A percentile compares a stretch with the other conserved stretches of the same genome.
These are phyloP conservation scores for Ganoderma sinense DNA, from an alignment of 1,284 basidiomycete species.

Conservation along the genomic window DNA sequence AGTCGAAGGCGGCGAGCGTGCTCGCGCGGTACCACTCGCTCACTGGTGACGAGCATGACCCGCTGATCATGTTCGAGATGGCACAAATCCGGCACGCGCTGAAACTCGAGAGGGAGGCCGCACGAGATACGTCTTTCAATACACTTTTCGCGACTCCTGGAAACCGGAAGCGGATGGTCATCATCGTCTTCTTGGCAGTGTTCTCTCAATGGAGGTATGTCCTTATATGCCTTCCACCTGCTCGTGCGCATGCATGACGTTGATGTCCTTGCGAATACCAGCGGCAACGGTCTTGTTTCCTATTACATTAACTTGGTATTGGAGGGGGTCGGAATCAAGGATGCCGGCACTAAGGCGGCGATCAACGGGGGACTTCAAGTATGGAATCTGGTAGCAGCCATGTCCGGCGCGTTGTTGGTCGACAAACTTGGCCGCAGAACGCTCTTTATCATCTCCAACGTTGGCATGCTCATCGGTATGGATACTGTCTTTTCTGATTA, in stretches of 20 bases:
- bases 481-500: background rate
- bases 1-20: conserved; percentile 61
- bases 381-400: conserved; percentile 56
- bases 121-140: conserved; percentile 61
- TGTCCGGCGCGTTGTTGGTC: conserved; percentile 63
- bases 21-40: conserved; percentile 78
- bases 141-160: conserved; percentile 64
- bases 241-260: background rate
- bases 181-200: conserved; percentile 72
- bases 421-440: conserved; percentile 67
- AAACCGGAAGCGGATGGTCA: conserved; percentile 71
- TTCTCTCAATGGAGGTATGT: conserved; percentile 76
- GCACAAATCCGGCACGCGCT: conserved; percentile 78
- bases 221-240: background rate
- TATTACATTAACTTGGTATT: conserved; percentile 72
- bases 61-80: conserved; percentile 72
- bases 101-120: conserved; percentile 62
- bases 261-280: conserved; percentile 28
- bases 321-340: conserved; percentile 63
- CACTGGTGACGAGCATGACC: conserved; percentile 64
- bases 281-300: conserved; percentile 71
- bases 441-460: conserved; percentile 68
- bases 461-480: conserved; percentile 70
- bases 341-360: conserved; percentile 59
- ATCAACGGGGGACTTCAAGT: conserved; percentile 70